phyloP scores from a whole-genome alignment of 306 rosid species.

The Malus fusca region DNA sequence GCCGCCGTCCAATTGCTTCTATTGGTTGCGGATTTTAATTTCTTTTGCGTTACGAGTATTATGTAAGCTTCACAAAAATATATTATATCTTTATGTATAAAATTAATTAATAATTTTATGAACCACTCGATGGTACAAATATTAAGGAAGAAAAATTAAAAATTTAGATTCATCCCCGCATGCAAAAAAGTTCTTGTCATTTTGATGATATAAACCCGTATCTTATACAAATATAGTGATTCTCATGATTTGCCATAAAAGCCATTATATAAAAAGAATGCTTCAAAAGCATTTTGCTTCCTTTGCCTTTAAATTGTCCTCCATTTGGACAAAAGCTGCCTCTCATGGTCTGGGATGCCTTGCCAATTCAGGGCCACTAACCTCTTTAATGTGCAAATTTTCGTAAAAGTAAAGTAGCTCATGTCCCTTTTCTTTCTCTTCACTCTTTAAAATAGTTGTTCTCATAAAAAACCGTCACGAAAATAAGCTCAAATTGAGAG shows the following conservation, averaged over 20 bases:
- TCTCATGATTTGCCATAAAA: background rate
- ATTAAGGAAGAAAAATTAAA: no score
- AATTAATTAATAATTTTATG: no score
- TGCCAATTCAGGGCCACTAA: background rate
- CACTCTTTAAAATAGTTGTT: background rate
- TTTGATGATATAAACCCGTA: no score
- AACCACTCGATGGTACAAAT: no score
- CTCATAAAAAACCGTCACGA: background rate
- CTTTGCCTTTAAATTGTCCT: no score
- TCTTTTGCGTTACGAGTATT: no score
- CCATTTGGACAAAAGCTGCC: background rate
- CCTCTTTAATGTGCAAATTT: background rate
- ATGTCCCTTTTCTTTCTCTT: background rate
- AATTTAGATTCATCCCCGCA: no score
- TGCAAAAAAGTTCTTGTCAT: no score
- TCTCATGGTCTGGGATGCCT: background rate
- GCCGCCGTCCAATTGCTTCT: conserved; percentile 4
- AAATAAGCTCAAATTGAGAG: background rate
- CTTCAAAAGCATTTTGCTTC: background rate
- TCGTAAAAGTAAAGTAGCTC: background rate
- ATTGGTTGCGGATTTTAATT: background rate
- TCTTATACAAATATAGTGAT: background rate
- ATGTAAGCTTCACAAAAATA: background rate
- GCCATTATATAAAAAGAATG: background rate
- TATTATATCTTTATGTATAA: background rate